A percentile compares a stretch with the other conserved stretches of the same genome.
phyloP scores from a whole-genome alignment of 805 yeast genomes.

The Phaffomyces opuntiae region DNA sequence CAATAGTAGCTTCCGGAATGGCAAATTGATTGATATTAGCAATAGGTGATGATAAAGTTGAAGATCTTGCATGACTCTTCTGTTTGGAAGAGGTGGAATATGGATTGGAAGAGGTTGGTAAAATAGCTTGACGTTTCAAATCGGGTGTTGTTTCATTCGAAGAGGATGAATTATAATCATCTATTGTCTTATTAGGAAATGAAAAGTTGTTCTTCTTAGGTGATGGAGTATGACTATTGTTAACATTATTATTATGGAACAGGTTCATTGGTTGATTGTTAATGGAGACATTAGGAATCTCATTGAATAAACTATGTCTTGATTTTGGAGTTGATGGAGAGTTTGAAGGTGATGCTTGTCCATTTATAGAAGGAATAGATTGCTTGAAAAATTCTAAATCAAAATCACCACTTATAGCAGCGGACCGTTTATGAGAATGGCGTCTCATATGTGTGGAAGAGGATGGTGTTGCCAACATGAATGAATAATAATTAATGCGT shows the following conservation, averaged over 20 bases:
- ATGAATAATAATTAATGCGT: too few species aligned
- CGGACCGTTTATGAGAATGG: conserved; percentile 80
- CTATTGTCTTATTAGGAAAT: background rate
- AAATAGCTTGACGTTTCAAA: conserved; percentile 7
- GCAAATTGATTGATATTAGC: conserved; percentile 11
- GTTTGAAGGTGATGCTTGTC: background rate
- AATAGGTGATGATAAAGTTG: too few species aligned
- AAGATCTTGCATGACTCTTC: too few species aligned
- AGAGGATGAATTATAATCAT: conserved; percentile 10
- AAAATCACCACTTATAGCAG: conserved; percentile 85
- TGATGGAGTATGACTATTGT: conserved; percentile 12
- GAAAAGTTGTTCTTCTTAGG: conserved; percentile 17
- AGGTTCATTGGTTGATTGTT: conserved; percentile 5
- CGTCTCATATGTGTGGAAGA: conserved; percentile 34
- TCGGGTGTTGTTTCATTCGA: conserved; percentile 24
- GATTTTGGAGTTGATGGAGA: background rate
- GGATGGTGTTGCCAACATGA: conserved; percentile 17
- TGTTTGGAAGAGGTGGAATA: conserved; percentile 4
- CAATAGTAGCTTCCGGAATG: conserved; percentile 50
- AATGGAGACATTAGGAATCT: conserved; percentile 9
- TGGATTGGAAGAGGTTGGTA: background rate
- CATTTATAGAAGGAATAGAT: conserved; percentile 7
- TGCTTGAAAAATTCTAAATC: conserved; percentile 32
- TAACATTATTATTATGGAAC: too few species aligned
- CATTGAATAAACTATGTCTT: background rate